These are phyloP conservation scores for Corylus avellana DNA, from an alignment of 306 rosid genomes.

Conservation along the genomic window DNA sequence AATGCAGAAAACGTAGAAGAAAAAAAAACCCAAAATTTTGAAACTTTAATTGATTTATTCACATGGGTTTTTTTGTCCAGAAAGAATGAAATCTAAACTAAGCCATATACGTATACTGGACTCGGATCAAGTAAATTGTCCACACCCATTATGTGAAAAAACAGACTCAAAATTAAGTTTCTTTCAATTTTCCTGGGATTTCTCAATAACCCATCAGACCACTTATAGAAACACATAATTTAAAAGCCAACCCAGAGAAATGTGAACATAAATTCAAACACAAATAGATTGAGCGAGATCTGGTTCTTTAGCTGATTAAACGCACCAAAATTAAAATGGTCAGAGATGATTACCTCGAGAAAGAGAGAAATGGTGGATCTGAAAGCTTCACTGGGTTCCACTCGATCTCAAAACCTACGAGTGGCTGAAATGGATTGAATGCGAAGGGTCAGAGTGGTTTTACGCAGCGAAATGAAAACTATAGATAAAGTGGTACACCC, in stretches of 20 bases:
- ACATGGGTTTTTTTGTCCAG: not conserved
- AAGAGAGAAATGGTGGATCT: constrained; percentile 51
- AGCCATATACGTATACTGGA: constrained; percentile 4
- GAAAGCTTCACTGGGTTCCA: constrained; percentile 14
- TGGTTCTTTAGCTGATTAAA: constrained; percentile 17
- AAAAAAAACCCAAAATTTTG: not conserved
- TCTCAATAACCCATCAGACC: constrained; percentile 12
- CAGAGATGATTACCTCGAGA: constrained; percentile 40
- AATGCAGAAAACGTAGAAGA: not conserved
- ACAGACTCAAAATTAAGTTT: not conserved
- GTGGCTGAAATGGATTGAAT: constrained; percentile 8
- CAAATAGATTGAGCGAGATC: constrained; percentile 20
- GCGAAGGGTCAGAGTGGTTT: constrained; percentile 18
- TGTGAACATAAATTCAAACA: not conserved
- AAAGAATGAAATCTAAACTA: not conserved
- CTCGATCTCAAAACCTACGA: constrained; percentile 26
- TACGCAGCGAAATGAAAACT: constrained; percentile 23
- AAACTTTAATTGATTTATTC: not conserved
- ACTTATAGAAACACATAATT: not conserved
- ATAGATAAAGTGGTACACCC: constrained; percentile 23
- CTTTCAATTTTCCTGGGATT: not conserved
- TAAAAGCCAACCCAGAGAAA: not conserved
- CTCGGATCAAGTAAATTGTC: constrained; percentile 5
- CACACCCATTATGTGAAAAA: not conserved
- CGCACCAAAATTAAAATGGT: not conserved